These are phyloP conservation scores for Oligophagozyma castellii DNA, from an alignment of 1,139 yeast species.

Conservation along the genomic window DNA sequence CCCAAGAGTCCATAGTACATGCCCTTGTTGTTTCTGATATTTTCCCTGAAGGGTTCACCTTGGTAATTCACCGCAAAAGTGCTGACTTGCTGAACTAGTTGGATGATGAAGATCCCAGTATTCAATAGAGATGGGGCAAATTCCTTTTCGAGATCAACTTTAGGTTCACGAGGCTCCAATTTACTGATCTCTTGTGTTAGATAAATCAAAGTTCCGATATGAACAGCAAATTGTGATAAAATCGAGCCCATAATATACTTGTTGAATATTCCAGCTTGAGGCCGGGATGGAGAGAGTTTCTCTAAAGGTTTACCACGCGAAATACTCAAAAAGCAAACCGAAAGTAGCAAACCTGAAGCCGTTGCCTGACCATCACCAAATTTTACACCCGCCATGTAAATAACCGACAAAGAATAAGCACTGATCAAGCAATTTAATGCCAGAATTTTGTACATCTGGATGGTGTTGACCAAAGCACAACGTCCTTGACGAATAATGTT, in stretches of 20 bases:
- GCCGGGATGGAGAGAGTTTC: conserved; percentile 84
- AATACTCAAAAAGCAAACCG: conserved; percentile 90
- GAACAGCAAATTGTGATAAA: conserved; percentile 90
- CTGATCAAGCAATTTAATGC: conserved; percentile 95
- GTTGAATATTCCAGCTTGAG: conserved; percentile 95
- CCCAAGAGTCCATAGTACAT: conserved; percentile 94
- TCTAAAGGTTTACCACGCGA: conserved; percentile 89
- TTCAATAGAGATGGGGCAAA: conserved; percentile 83
- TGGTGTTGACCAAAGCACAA: conserved; percentile 92
- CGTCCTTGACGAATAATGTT: conserved; percentile 96
- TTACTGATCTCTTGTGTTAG: conserved; percentile 72
- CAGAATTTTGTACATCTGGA: conserved; percentile 95
- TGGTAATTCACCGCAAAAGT: conserved; percentile 97
- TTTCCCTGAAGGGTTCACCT: conserved; percentile 94
- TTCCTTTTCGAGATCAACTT: conserved; percentile 77
- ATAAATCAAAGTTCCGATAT: conserved; percentile 68
- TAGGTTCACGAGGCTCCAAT: conserved; percentile 84
- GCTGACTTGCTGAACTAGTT: conserved; percentile 91
- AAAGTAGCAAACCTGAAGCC: conserved; percentile 74
- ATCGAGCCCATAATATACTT: conserved; percentile 94
- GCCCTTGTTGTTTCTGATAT: conserved; percentile 80
- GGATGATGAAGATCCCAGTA: conserved; percentile 90
- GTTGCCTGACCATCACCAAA: conserved; percentile 98
- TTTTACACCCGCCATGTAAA: conserved; percentile 93
- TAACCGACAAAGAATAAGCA: conserved; percentile 88